phyloP scores from a whole-genome alignment of 129 eudicot species.

The Lonicera japonica region DNA sequence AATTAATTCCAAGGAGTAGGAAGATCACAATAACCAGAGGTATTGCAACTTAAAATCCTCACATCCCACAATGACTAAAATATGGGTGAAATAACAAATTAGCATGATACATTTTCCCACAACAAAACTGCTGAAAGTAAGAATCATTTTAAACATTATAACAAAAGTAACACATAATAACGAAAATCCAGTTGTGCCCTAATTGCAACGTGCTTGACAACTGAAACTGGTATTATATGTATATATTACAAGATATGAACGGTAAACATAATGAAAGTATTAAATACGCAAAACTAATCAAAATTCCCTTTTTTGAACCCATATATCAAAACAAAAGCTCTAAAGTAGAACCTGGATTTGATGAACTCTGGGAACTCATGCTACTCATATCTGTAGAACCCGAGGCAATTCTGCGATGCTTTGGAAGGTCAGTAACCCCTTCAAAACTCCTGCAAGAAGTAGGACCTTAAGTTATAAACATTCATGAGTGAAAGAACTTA shows the following conservation, averaged over 20 bases:
- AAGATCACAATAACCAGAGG: no score
- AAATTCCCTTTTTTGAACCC: no score
- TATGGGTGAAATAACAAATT: no score
- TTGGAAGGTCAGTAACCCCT: conserved; percentile 30
- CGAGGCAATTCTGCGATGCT: conserved; percentile 49
- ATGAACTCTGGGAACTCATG: conserved; percentile 33
- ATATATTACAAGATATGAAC: neutral
- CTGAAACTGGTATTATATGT: conserved; percentile 3
- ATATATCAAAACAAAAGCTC: conserved; percentile 4
- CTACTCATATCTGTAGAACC: conserved; percentile 54
- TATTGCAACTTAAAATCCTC: no score
- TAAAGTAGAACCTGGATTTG: conserved; percentile 38
- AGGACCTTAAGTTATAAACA: neutral
- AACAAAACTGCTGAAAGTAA: no score
- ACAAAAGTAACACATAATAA: no score
- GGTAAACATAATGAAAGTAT: neutral
- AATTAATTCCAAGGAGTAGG: no score
- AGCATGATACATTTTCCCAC: no score
- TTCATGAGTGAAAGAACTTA: neutral
- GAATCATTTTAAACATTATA: no score
- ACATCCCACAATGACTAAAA: no score
- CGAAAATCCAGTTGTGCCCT: no score
- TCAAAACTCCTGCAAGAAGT: conserved; percentile 38
- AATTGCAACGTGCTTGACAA: no score
- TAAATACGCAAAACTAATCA: neutral